Conservation (phyloP, 495 filamentous ascomycete species). For the Neurospora cerealis region DNA sequence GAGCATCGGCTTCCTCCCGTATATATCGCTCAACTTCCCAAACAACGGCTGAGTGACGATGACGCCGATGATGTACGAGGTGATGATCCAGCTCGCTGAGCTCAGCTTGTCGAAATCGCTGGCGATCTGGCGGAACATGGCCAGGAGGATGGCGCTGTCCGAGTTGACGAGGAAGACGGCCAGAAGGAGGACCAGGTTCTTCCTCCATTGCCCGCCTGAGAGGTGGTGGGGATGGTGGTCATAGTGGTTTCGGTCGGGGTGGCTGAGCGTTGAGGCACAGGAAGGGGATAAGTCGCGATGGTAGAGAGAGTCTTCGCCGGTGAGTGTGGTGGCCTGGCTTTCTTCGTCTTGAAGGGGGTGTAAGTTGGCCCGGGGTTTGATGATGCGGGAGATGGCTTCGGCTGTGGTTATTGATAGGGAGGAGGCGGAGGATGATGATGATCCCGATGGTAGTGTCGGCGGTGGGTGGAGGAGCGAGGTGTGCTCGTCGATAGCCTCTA, state of each 20-base stretch:
- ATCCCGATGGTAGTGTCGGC: background rate
- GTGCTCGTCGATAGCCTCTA: background rate
- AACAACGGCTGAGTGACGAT: constrained; percentile 8
- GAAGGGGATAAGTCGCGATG: background rate
- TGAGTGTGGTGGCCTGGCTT: background rate
- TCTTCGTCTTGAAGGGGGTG: background rate
- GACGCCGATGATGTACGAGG: constrained; percentile 7
- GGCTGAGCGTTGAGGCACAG: background rate
- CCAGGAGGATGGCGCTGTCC: constrained; percentile 10
- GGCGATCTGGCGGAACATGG: constrained; percentile 12
- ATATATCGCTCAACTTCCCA: constrained; percentile 11
- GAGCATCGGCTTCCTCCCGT: constrained; percentile 11
- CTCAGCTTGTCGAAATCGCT: constrained; percentile 8
- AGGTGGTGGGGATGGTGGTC: background rate
- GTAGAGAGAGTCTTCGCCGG: background rate
- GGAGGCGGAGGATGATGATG: background rate
- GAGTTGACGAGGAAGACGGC: constrained; percentile 14
- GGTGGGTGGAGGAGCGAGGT: background rate
- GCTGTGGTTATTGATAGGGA: background rate
- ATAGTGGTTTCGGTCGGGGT: background rate
- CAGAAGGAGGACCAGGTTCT: constrained; percentile 9
- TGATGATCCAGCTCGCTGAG: constrained; percentile 12
- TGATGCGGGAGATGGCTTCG: background rate
- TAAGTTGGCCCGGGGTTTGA: background rate
- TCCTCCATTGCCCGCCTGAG: constrained; percentile 4